Evolutionary conservation across 208 protist genomes (phyloP).

Genomic region (Porcisia deanei): DNA sequence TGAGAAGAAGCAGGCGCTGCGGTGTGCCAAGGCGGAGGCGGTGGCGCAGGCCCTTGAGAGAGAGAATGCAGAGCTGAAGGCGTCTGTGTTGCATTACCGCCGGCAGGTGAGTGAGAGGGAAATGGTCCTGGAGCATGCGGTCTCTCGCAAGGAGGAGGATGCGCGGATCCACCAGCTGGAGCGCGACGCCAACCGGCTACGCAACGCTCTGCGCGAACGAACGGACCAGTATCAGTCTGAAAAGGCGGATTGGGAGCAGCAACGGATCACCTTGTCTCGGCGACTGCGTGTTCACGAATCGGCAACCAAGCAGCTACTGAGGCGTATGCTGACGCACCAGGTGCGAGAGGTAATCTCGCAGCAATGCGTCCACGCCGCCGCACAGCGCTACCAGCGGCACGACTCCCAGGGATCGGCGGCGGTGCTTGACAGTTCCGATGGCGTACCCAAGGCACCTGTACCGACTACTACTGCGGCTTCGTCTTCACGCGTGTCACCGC

Average conservation of each 20-base stretch:
- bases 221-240: slow-evolving; percentile 24
- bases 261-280: slow-evolving; percentile 6
- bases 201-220: slow-evolving; percentile 44
- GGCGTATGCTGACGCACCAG: slow-evolving; percentile 24
- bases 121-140: slow-evolving; percentile 46
- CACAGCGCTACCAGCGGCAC: background rate
- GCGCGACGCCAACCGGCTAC: slow-evolving; percentile 50
- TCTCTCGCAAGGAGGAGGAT: slow-evolving; percentile 36
- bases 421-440: background rate
- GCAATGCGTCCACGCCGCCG: slow-evolving; percentile 13
- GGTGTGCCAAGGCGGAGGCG: slow-evolving; percentile 26
- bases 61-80: slow-evolving; percentile 49
- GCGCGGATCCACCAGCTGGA: slow-evolving; percentile 39
- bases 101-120: slow-evolving; percentile 70
- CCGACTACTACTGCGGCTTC: background rate
- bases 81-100: slow-evolving; percentile 40
- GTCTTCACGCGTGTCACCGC: background rate
- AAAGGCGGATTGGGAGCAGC: slow-evolving; percentile 20
- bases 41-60: slow-evolving; percentile 20
- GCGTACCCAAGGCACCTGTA: background rate
- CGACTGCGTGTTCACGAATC: slow-evolving; percentile 31
- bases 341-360: slow-evolving; percentile 20
- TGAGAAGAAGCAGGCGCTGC: slow-evolving; percentile 15
- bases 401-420: background rate
- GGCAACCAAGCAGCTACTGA: slow-evolving; percentile 34